phyloP scores from a whole-genome alignment of 345 rosid species.

The Salix suchowensis region DNA sequence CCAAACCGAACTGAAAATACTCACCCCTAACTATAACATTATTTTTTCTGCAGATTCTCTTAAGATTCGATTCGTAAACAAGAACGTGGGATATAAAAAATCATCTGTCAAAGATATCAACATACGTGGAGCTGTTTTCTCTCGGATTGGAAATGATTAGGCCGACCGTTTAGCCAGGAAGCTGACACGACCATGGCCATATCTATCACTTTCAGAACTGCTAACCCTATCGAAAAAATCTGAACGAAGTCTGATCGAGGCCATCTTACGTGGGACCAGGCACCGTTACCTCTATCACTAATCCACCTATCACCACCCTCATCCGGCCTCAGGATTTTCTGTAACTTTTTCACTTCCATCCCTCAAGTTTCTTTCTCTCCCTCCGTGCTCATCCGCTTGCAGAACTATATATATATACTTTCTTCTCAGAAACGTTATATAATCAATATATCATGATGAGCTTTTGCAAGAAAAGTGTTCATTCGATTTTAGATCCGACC shows the following conservation, averaged over 20 bases:
- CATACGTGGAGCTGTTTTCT: neutral
- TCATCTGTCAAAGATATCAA: too few species aligned
- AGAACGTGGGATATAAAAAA: too few species aligned
- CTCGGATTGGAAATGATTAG: neutral
- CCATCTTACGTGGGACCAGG: constrained; percentile 47
- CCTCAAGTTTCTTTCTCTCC: neutral
- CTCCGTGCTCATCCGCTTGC: neutral
- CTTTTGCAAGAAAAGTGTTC: constrained; percentile 48
- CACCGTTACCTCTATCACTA: constrained; percentile 35
- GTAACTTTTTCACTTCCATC: neutral
- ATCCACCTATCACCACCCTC: constrained; percentile 34
- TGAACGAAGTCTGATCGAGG: constrained; percentile 18
- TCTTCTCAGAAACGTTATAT: too few species aligned
- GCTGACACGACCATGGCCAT: neutral
- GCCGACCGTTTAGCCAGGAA: neutral
- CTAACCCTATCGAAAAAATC: neutral
- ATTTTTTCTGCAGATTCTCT: too few species aligned
- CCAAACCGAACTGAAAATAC: too few species aligned
- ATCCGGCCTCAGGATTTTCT: neutral
- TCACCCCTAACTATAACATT: too few species aligned
- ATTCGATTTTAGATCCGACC: constrained; percentile 34
- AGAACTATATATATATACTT: neutral
- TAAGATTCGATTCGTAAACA: too few species aligned
- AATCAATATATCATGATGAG: constrained; percentile 35
- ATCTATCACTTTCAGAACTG: neutral